Evolutionary conservation across 805 yeast species (phyloP), one percentile per base, ranked within the genome.

Genomic region (Saccharomycopsis vini): DNA sequence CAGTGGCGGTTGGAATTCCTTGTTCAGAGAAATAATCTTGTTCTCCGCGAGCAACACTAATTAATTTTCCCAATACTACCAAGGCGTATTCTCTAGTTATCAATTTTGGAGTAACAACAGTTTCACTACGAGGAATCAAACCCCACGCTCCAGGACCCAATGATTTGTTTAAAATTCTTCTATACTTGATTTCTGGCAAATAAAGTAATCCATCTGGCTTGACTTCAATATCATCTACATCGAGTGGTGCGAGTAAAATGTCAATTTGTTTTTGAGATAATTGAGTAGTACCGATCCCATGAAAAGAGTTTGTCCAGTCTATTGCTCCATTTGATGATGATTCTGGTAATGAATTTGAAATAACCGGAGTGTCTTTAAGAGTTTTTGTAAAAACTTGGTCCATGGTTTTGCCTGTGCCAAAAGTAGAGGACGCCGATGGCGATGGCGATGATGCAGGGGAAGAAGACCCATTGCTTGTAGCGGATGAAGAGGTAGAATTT

Each of bases 101-200:
- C 40, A 78, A 71, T 50, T 73, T 77, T 24, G 78, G 72, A 1
- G 95, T 81, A 26, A 92, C 77, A 42, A 76, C 67, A 1, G 95
- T 82, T 51, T 84, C 90, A 0, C 95, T 79, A 44, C 98, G 68
- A 9, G 98, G 97, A 1, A 94, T 95, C 44, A 92, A 67, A 1
- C 97, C 97, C 98, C 98, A 92, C 2, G 95, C 97, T 22, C 98
- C 98, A 5, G 98, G 96, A 3, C 98, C 98, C 67, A 92, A 90
- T 0, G 97, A 94, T 31, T 71, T 71, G 62, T 90, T 90, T 52
- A 92, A 63, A 19, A 89, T 81, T 36, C 98, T 73, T 52, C 98
- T 75, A 59, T 92, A 92, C 59, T 90, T 90, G 63, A 92, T 92
- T 60, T 92, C 98, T 0, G 98, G 98, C 37, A 92, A 66, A 56